A percentile compares a stretch with the other conserved stretches of the same genome.
phyloP scores from a whole-genome alignment of 129 eudicot genomes.

The Sambucus nigra region DNA sequence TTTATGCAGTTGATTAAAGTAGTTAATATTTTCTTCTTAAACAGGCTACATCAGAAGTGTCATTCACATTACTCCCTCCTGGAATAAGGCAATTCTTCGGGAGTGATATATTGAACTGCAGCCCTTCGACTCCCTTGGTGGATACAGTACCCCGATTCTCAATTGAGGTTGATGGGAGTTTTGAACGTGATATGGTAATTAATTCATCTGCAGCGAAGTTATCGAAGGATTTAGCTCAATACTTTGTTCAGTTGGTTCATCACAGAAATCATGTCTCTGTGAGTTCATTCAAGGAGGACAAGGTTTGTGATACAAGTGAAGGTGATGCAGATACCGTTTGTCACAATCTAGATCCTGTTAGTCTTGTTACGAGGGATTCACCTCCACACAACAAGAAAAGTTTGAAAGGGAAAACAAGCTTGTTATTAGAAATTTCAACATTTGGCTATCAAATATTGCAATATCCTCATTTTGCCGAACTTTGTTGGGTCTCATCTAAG shows the following conservation, averaged over 20 bases:
- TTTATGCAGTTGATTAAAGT: slow-evolving; percentile 7
- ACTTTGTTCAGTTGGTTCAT: slow-evolving; percentile 59
- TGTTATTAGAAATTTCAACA: slow-evolving; percentile 59
- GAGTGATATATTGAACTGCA: slow-evolving; percentile 26
- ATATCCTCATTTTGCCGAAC: slow-evolving; percentile 94
- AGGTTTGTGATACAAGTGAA: slow-evolving; percentile 20
- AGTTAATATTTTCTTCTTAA: slow-evolving; percentile 5
- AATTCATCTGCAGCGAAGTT: slow-evolving; percentile 51
- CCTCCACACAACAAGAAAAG: slow-evolving; percentile 22
- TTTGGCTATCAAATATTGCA: slow-evolving; percentile 79
- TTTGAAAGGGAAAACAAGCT: slow-evolving; percentile 59
- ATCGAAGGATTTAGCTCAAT: slow-evolving; percentile 54
- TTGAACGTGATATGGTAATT: slow-evolving; percentile 42
- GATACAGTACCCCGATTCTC: slow-evolving; percentile 51
- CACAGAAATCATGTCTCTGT: slow-evolving; percentile 31
- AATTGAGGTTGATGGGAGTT: slow-evolving; percentile 41
- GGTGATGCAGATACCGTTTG: slow-evolving; percentile 18
- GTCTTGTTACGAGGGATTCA: slow-evolving; percentile 2
- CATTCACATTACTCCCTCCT: slow-evolving; percentile 43
- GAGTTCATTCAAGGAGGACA: slow-evolving; percentile 12
- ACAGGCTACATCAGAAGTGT: slow-evolving; percentile 87
- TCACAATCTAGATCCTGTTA: too few species aligned
- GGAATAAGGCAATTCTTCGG: slow-evolving; percentile 63
- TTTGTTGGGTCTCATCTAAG: slow-evolving; percentile 98
- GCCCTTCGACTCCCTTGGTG: slow-evolving; percentile 27